Conservation (phyloP, 1,284 basidiomycete genomes). For the Macrocystidia cucumis region DNA sequence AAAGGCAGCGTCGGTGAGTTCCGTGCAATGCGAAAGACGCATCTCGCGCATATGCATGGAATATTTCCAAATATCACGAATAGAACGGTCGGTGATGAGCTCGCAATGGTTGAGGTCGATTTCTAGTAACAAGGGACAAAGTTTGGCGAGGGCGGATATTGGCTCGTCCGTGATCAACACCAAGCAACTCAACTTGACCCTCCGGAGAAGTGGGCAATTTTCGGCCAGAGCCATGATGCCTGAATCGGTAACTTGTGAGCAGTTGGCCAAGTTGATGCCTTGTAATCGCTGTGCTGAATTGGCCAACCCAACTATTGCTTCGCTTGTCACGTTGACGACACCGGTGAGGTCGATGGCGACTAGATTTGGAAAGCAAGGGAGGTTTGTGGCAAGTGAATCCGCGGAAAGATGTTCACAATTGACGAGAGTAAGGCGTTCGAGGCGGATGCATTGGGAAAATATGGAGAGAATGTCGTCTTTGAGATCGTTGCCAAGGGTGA, state of each 20-base stretch:
- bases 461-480: constrained; percentile 74
- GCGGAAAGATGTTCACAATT: constrained; percentile 74
- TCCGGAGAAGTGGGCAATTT: constrained; percentile 71
- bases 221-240: constrained; percentile 75
- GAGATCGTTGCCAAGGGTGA: constrained; percentile 65
- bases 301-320: constrained; percentile 67
- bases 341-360: constrained; percentile 88
- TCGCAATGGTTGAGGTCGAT: constrained; percentile 88
- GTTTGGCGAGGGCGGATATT: constrained; percentile 71
- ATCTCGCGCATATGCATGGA: constrained; percentile 87
- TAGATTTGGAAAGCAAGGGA: constrained; percentile 68
- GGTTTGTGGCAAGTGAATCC: constrained; percentile 58
- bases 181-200: constrained; percentile 84
- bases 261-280: constrained; percentile 88
- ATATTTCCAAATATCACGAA: constrained; percentile 82
- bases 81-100: constrained; percentile 69
- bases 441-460: constrained; percentile 71
- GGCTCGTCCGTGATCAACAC: constrained; percentile 75
- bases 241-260: constrained; percentile 74
- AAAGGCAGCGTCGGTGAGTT: constrained; percentile 83
- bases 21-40: constrained; percentile 73
- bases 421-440: constrained; percentile 90
- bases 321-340: constrained; percentile 63
- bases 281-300: constrained; percentile 72
- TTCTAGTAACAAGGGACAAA: constrained; percentile 87